These are phyloP conservation scores for Thermothelomyces thermophilus DNA, from an alignment of 2,329 filamentous ascomycete species.

Conservation along the genomic window DNA sequence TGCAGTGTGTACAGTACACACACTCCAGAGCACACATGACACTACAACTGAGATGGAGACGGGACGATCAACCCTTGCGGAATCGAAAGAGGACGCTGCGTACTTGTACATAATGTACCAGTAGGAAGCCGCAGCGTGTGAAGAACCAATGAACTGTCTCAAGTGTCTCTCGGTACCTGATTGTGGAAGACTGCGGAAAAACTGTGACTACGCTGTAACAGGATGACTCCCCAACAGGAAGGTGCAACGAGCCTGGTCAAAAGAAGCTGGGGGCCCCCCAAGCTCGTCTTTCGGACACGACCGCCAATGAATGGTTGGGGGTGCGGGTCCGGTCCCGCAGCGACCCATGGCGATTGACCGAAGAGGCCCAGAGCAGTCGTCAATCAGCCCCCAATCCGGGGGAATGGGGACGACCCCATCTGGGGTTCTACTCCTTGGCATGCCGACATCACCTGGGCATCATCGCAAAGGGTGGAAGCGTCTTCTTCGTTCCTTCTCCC, in stretches of 20 bases:
- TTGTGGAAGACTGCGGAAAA: too few relatives aligned
- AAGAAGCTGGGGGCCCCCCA: slow-evolving; percentile 3
- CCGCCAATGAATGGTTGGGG: not conserved
- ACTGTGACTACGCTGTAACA: not conserved
- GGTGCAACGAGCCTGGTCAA: not conserved
- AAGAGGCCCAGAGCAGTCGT: not conserved
- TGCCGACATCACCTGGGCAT: not conserved
- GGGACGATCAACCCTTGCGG: too few relatives aligned
- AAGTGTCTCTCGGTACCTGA: too few relatives aligned
- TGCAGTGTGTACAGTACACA: too few relatives aligned
- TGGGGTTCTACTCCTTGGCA: too few relatives aligned
- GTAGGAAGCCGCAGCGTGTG: too few relatives aligned
- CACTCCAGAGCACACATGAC: too few relatives aligned
- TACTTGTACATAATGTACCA: too few relatives aligned
- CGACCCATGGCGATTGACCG: not conserved
- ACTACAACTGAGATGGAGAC: too few relatives aligned
- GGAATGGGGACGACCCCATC: too few relatives aligned
- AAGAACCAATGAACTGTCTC: too few relatives aligned
- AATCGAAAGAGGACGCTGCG: too few relatives aligned
- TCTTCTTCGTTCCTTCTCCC: not conserved
- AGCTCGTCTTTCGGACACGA: not conserved
- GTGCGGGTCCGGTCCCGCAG: not conserved
- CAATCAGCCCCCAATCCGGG: not conserved
- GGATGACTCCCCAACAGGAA: not conserved
- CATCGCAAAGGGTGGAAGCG: not conserved